phyloP scores from a whole-genome alignment of 176 grass and related monocot genomes.

The Pontederia crassipes region DNA sequence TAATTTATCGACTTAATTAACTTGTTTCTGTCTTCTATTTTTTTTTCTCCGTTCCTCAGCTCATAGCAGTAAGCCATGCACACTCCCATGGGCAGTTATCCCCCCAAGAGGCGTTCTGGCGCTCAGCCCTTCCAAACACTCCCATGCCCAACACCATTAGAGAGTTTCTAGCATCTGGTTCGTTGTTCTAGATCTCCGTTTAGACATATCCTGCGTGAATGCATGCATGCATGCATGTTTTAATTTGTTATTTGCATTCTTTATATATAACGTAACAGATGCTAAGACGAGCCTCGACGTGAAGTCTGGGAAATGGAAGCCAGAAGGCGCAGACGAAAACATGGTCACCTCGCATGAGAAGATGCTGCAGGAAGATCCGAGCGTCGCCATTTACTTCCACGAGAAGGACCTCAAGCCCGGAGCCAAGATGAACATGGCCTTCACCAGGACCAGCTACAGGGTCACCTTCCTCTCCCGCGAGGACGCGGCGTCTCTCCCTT shows the following conservation, averaged over 20 bases:
- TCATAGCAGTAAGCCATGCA: too few relatives aligned
- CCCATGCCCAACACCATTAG: slow-evolving; percentile 51
- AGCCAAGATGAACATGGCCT: background rate
- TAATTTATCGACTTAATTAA: too few relatives aligned
- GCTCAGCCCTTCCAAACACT: slow-evolving; percentile 37
- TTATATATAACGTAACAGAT: too few relatives aligned
- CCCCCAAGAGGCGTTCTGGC: slow-evolving; percentile 42
- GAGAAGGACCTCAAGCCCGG: background rate
- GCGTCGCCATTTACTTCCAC: slow-evolving; percentile 13
- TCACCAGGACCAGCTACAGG: background rate
- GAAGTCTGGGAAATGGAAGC: background rate
- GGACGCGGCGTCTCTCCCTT: slow-evolving; percentile 16
- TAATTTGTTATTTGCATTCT: too few relatives aligned
- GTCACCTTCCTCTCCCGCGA: background rate
- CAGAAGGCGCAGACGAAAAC: background rate
- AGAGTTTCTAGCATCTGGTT: slow-evolving; percentile 24
- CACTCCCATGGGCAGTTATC: slow-evolving; percentile 27
- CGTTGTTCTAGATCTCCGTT: background rate
- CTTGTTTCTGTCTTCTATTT: too few relatives aligned
- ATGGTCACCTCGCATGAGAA: background rate
- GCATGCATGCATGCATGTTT: too few relatives aligned
- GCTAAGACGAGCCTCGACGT: background rate
- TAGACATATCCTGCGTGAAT: background rate
- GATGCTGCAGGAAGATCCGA: slow-evolving; percentile 15
- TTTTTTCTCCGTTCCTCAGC: too few relatives aligned